phyloP scores from a whole-genome alignment of 2,329 filamentous ascomycete genomes.

The Aspergillus proliferans region DNA sequence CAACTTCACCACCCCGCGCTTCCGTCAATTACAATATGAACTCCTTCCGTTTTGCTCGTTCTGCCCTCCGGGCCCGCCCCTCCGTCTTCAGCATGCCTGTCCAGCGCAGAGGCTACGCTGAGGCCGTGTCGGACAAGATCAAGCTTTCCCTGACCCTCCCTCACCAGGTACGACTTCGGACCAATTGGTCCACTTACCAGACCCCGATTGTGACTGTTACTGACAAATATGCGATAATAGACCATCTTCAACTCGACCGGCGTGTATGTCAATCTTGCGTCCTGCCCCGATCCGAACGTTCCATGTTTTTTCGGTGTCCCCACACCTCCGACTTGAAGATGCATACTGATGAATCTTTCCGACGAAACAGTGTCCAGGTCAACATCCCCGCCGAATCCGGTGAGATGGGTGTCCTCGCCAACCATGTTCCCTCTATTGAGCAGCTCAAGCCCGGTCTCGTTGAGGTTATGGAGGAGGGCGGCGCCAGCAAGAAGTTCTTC shows the following conservation, averaged over 20 bases:
- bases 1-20: slow-evolving; percentile 25
- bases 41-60: slow-evolving; percentile 85
- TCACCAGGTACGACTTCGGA: slow-evolving; percentile 74
- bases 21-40: slow-evolving; percentile 60
- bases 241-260: slow-evolving; percentile 64
- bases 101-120: slow-evolving; percentile 86
- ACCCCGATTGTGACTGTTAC: neutral
- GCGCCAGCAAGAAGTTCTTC: slow-evolving; percentile 93
- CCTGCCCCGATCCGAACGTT: slow-evolving; percentile 1
- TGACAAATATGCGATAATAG: slow-evolving; percentile 34
- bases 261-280: slow-evolving; percentile 51
- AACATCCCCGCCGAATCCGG: slow-evolving; percentile 97
- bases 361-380: slow-evolving; percentile 72
- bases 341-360: slow-evolving; percentile 55
- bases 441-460: slow-evolving; percentile 95
- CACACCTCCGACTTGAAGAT: slow-evolving; percentile 8
- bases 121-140: slow-evolving; percentile 86
- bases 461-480: slow-evolving; percentile 90
- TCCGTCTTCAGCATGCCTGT: slow-evolving; percentile 65
- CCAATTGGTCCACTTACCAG: slow-evolving; percentile 3
- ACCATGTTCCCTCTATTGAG: slow-evolving; percentile 98
- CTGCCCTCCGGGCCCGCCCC: slow-evolving; percentile 77
- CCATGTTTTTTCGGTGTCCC: neutral
- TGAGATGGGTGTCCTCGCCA: slow-evolving; percentile 98
- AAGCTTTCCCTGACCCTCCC: slow-evolving; percentile 96